Conservation (phyloP, 2,329 filamentous ascomycete species). For the Nigrograna mackinnonii region DNA sequence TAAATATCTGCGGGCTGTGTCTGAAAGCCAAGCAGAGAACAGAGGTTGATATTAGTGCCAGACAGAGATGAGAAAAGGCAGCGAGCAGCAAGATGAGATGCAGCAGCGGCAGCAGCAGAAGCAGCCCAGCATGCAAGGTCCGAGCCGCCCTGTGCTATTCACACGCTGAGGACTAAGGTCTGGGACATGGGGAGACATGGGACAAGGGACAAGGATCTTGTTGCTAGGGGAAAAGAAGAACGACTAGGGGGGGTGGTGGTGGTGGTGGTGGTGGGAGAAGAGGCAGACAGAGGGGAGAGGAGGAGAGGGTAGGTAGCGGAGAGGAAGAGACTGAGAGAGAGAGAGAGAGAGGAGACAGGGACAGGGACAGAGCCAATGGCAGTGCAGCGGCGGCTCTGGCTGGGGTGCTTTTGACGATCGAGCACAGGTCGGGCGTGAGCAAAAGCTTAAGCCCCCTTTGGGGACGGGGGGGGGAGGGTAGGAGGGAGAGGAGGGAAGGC, state of each 20-base stretch:
- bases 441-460: conserved; percentile 30
- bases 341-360: no score
- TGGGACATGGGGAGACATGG: not conserved
- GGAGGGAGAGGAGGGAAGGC: not conserved
- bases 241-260: no score
- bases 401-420: conserved; percentile 16
- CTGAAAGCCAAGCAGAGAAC: conserved; percentile 32
- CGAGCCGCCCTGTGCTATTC: conserved; percentile 18
- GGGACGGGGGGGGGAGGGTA: conserved; percentile 33
- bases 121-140: no score
- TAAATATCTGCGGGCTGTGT: conserved; percentile 45
- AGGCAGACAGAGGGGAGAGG: no score
- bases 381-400: conserved; percentile 19
- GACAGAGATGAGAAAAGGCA: conserved; percentile 14
- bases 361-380: conserved; percentile 31
- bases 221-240: no score
- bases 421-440: conserved; percentile 13
- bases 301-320: no score
- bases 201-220: no score
- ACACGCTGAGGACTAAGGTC: conserved; percentile 16
- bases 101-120: conserved; percentile 35
- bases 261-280: no score
- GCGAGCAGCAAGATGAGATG: conserved; percentile 19
- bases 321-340: no score
- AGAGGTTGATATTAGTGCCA: conserved; percentile 13